These are phyloP conservation scores for Termitomyces sp. DNA, from an alignment of 768 basidiomycete genomes.

Conservation along the genomic window DNA sequence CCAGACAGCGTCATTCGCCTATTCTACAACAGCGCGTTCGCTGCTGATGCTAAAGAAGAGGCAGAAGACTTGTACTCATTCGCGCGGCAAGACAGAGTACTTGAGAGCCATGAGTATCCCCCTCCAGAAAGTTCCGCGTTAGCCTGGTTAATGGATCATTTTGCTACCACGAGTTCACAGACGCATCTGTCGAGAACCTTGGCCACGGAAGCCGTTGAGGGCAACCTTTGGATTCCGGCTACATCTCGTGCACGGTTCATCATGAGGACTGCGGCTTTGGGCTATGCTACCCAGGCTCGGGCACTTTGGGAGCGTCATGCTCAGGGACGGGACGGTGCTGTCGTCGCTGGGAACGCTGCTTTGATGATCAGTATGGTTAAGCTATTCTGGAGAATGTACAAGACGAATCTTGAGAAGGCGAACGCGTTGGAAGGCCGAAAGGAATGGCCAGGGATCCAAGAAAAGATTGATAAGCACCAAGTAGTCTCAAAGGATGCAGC, in stretches of 20 bases:
- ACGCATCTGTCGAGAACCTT: constrained; percentile 43
- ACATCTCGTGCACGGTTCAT: constrained; percentile 47
- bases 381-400: constrained; percentile 29
- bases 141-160: constrained; percentile 47
- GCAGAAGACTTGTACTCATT: constrained; percentile 43
- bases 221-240: constrained; percentile 33
- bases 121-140: constrained; percentile 41
- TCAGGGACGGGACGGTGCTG: constrained; percentile 28
- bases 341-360: constrained; percentile 38
- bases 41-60: constrained; percentile 20
- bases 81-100: constrained; percentile 29
- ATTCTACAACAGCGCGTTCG: constrained; percentile 37
- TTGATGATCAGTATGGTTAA: constrained; percentile 46
- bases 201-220: constrained; percentile 40
- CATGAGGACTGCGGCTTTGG: constrained; percentile 33
- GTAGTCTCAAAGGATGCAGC: constrained; percentile 18
- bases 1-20: constrained; percentile 38
- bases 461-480: constrained; percentile 8
- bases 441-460: not conserved
- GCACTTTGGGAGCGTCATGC: constrained; percentile 54
- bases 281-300: constrained; percentile 43
- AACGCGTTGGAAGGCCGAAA: not conserved
- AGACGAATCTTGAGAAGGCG: constrained; percentile 10
- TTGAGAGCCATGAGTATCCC: constrained; percentile 35
- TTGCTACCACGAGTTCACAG: constrained; percentile 30